A percentile compares a stretch with the other conserved stretches of the same genome.
Conservation (phyloP, 768 basidiomycete species). For the Mycena epipterygia region DNA sequence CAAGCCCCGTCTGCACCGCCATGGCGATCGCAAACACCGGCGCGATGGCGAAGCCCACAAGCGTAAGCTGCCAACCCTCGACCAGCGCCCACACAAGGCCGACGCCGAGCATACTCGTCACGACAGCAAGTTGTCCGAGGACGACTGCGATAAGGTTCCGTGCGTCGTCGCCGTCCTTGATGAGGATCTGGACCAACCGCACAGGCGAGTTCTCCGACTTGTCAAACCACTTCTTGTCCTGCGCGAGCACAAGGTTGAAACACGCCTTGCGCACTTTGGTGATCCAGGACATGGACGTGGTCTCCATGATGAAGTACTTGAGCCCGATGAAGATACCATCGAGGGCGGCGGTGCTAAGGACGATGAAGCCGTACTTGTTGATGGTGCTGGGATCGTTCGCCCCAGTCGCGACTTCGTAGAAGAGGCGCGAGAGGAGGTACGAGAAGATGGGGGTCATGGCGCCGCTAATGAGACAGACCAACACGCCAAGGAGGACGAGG, state of each 20-base stretch:
- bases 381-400: conserved; percentile 74
- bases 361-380: conserved; percentile 79
- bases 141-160: conserved; percentile 60
- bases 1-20: conserved; percentile 78
- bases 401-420: conserved; percentile 81
- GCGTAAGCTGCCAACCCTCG: conserved; percentile 82
- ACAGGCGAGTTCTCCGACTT: conserved; percentile 69
- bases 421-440: conserved; percentile 84
- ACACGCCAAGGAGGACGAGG: conserved; percentile 77
- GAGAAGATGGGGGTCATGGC: conserved; percentile 95
- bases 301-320: conserved; percentile 89
- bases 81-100: conserved; percentile 87
- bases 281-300: conserved; percentile 81
- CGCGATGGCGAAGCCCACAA: conserved; percentile 79
- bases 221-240: conserved; percentile 94
- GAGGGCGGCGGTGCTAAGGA: conserved; percentile 78
- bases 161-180: conserved; percentile 84
- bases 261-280: conserved; percentile 70
- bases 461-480: conserved; percentile 78
- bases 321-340: conserved; percentile 83
- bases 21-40: conserved; percentile 79
- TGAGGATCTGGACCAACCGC: conserved; percentile 69
- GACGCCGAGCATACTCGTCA: conserved; percentile 80
- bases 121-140: conserved; percentile 76
- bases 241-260: conserved; percentile 73